Base-by-base conservation (phyloP, 495 filamentous ascomycete species). In the Hyaloscypha hepaticicola region DNA sequence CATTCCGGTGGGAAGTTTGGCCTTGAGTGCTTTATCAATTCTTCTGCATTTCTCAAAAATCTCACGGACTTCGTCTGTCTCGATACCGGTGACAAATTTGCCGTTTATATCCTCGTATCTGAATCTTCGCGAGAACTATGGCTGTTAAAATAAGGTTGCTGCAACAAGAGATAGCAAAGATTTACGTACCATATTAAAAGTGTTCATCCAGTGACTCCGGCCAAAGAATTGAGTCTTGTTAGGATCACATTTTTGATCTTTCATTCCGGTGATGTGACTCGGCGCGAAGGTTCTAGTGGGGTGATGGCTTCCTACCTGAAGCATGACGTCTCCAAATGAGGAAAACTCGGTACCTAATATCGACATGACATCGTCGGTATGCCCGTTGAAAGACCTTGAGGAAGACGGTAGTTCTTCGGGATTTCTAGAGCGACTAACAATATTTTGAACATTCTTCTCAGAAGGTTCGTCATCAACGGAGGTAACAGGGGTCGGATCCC, bases 151-250 rank as follows among this genome's bases (percentile, higher is more conserved):
- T 25, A n/a, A 38, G 55, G 14, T 9, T 58, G n/a, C 16, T 58
- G 28, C 38, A 1, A n/a, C 14, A 11, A 60, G 27, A 38, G 21
- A 48, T 19, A 45, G 38, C 16, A n/a, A n/a, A n/a, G n/a, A n/a
- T n/a, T n/a, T 51, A 73, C 76, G 60, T 76, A 84, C 82, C 53
- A 79, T 55, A 21, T 67, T 55, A 12, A 77, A 62, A 0, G 74
- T 76, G 63, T 79, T 78, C 51, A 81, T 76, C 83, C 82, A 83
- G 66, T 83, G 82, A 60, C 81, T 84, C 45, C 82, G 77, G 5
- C 80, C 82, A 64, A 83, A 77, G 11, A 84, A 66, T 5, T 80
- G 72, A 0, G 77, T 74, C 67, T 85, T 86, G 64, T 85, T 81
- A 45, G 38, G 38, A 45, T 45, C 38, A 16, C 38, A 16, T 14